Conservation (phyloP, 495 filamentous ascomycete genomes). For the Aspergillus olivimuriae region DNA sequence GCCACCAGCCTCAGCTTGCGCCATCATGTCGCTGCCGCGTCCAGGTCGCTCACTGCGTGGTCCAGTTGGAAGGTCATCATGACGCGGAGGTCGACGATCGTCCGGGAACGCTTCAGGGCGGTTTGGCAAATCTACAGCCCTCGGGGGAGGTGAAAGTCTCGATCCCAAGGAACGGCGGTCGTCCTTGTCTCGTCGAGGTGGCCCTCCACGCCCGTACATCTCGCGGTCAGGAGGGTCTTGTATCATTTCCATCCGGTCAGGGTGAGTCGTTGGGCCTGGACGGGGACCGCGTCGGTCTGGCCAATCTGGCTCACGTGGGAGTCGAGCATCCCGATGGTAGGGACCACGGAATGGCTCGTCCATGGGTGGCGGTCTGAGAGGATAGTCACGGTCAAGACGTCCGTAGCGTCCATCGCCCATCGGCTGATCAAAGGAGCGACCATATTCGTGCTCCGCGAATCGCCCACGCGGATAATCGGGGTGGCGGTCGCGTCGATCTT, state of each 20-base stretch:
- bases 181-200: slow-evolving; percentile 28
- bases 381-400: slow-evolving; percentile 32
- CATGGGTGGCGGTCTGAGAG: slow-evolving; percentile 18
- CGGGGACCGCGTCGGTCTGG: slow-evolving; percentile 31
- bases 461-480: slow-evolving; percentile 32
- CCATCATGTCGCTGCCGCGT: slow-evolving; percentile 21
- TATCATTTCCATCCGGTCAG: slow-evolving; percentile 32
- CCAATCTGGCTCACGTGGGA: slow-evolving; percentile 31
- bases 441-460: slow-evolving; percentile 31
- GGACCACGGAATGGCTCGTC: slow-evolving; percentile 40
- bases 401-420: slow-evolving; percentile 24
- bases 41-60: slow-evolving; percentile 32
- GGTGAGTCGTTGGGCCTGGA: slow-evolving; percentile 19
- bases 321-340: slow-evolving; percentile 29
- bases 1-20: slow-evolving; percentile 1
- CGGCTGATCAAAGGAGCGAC: slow-evolving; percentile 28
- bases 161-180: slow-evolving; percentile 27
- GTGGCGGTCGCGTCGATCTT: slow-evolving; percentile 34
- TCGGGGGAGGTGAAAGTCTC: slow-evolving; percentile 25
- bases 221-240: slow-evolving; percentile 33
- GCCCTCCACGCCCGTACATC: slow-evolving; percentile 28
- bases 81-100: slow-evolving; percentile 29
- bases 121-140: slow-evolving; percentile 26
- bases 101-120: slow-evolving; percentile 33
- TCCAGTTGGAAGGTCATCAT: slow-evolving; percentile 34